Base-by-base conservation (phyloP, 2,329 filamentous ascomycete genomes). In the Davidsoniella virescens region DNA sequence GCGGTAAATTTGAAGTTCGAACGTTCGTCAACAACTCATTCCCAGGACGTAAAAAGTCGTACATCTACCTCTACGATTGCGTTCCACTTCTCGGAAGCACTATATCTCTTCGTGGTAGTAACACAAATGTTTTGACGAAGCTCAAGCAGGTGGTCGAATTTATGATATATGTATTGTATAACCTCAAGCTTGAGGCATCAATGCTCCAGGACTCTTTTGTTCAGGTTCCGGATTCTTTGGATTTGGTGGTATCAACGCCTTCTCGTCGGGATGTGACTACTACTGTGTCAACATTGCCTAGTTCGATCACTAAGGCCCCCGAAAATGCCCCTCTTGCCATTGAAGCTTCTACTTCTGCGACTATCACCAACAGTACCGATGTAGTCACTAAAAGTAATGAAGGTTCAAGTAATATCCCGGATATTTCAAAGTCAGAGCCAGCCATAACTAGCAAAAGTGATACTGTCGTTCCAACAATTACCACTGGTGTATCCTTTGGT, bases 121-220 rank as follows among this genome's bases (percentile, higher is more conserved):
- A 83, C 53, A 80, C 79, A 26, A 68, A 76, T 44, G 71, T 79
- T 0, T 71, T 98, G 16, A 70, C 78, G 1, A 84, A 80, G 57
- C 79, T 98, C 63, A 98, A 98, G 65, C 77, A 80, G 48, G 92
- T 98, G 56, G 92, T 90, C 9, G 92, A 98, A 61, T 96, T 98
- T 61, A 95, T 98, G 90, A 84, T 93, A 37, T 98, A 96, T 58
- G 93, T 98, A 17, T 88, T 96, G 10, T 98, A 98, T 65, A 98
- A 95, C 59, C 71, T 98, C 49, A 94, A 94, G 61, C 73, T 98
- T 12, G 92, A 98, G 65, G 94, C 92, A 1, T 94, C 85, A 57
- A 70, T 98, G 43, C 85, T 98, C 75, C 77, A 86, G 48, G 92
- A 98, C 62, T 88, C 94, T 59, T 94, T 87, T 57, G 83, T 94